These are phyloP conservation scores for Emmonsiellopsis sp. DNA, from an alignment of 2,329 filamentous ascomycete species.

Conservation along the genomic window DNA sequence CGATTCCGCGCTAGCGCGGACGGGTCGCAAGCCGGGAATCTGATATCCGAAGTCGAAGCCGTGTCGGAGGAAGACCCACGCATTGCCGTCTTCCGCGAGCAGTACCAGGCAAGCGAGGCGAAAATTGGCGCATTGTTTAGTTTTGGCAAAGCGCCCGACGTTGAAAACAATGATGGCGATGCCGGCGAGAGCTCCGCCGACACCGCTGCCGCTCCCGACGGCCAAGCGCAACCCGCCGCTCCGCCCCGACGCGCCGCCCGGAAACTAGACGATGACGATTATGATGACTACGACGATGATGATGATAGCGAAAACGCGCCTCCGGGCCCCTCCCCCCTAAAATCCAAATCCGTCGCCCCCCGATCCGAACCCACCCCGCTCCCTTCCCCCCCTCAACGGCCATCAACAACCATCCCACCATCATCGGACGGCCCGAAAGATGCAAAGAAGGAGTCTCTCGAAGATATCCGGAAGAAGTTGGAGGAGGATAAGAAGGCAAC, in stretches of 20 bases:
- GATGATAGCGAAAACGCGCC: slow-evolving; percentile 47
- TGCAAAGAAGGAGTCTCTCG: slow-evolving; percentile 55
- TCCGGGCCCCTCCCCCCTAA: slow-evolving; percentile 37
- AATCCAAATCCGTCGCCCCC: slow-evolving; percentile 41
- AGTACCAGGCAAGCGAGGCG: slow-evolving; percentile 68
- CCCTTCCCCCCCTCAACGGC: slow-evolving; percentile 61
- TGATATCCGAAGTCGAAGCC: slow-evolving; percentile 44
- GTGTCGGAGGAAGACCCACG: slow-evolving; percentile 57
- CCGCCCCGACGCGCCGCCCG: slow-evolving; percentile 48
- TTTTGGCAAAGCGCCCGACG: slow-evolving; percentile 22
- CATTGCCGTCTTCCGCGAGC: slow-evolving; percentile 62
- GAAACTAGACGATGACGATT: slow-evolving; percentile 72
- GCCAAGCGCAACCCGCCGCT: slow-evolving; percentile 35
- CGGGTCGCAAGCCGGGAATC: slow-evolving; percentile 37
- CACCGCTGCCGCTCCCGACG: slow-evolving; percentile 38
- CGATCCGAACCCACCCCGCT: slow-evolving; percentile 46
- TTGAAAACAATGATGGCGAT: slow-evolving; percentile 38
- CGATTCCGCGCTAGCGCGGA: slow-evolving; percentile 35
- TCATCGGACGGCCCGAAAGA: slow-evolving; percentile 52
- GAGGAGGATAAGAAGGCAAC: slow-evolving; percentile 86
- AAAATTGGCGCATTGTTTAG: slow-evolving; percentile 69
- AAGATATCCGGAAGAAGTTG: slow-evolving; percentile 85
- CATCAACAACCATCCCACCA: slow-evolving; percentile 52
- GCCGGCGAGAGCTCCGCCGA: slow-evolving; percentile 30
- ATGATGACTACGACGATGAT: slow-evolving; percentile 57